These are phyloP conservation scores for Areca catechu DNA, from an alignment of 176 grass and related monocot species.

Conservation along the genomic window DNA sequence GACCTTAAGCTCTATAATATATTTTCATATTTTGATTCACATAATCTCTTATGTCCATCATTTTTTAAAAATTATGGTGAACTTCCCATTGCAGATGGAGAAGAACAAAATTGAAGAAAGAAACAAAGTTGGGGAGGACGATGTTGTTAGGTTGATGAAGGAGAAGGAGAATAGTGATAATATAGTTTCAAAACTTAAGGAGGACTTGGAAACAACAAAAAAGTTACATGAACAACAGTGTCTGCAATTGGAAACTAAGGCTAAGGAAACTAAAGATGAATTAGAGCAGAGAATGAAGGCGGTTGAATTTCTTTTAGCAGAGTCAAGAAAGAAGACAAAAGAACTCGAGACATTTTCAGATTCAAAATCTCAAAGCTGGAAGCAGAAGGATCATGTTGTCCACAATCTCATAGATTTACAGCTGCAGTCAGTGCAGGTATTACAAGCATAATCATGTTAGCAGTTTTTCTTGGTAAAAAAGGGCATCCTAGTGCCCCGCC, in stretches of 20 bases:
- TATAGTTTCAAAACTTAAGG: conserved; percentile 9
- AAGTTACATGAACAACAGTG: conserved; percentile 4
- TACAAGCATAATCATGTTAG: conserved; percentile 9
- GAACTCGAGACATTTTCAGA: conserved; percentile 32
- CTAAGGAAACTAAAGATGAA: conserved; percentile 5
- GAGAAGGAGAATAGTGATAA: conserved; percentile 11
- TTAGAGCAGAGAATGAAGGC: conserved; percentile 36
- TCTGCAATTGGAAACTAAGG: conserved; percentile 1
- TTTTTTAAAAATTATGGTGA: no score
- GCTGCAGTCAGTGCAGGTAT: conserved; percentile 41
- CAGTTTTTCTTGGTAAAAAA: background rate
- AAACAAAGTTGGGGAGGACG: conserved; percentile 9
- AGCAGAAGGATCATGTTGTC: conserved; percentile 23
- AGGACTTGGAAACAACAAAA: conserved; percentile 7
- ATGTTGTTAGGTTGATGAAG: conserved; percentile 22
- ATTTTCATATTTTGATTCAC: no score
- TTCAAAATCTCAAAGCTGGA: conserved; percentile 36
- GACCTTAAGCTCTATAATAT: no score
- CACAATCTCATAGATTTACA: conserved; percentile 34
- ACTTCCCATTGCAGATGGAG: conserved; percentile 8
- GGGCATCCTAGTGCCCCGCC: no score
- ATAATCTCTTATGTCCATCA: no score
- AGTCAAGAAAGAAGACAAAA: conserved; percentile 29
- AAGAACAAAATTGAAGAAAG: conserved; percentile 9
- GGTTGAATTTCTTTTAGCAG: conserved; percentile 30